Evolutionary conservation across 164 flowering plant genomes (phyloP).

Genomic region (Paratinospora sagittata): DNA sequence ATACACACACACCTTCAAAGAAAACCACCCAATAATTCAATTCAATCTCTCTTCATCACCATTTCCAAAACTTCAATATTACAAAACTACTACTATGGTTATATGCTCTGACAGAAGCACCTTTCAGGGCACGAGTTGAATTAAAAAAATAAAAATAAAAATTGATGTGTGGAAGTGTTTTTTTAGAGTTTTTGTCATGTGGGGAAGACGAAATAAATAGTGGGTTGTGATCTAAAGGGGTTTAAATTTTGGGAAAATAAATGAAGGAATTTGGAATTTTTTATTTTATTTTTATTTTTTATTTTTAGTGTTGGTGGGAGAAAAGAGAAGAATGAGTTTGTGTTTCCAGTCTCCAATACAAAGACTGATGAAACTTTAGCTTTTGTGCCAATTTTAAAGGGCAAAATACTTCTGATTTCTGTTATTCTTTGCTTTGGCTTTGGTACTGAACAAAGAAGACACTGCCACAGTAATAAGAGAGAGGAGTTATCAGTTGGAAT

Average conservation of each 20-base stretch:
- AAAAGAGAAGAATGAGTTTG: slow-evolving; percentile 19
- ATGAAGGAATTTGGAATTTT: not conserved
- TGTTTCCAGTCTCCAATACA: slow-evolving; percentile 79
- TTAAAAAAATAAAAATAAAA: slow-evolving; percentile 18
- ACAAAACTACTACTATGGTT: slow-evolving; percentile 28
- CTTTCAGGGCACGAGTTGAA: slow-evolving; percentile 31
- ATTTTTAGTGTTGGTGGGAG: slow-evolving; percentile 3
- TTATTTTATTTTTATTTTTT: too few species aligned
- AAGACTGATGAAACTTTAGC: slow-evolving; percentile 65
- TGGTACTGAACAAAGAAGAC: not conserved
- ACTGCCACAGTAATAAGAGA: not conserved
- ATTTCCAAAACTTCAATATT: slow-evolving; percentile 31
- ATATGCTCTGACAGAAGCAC: slow-evolving; percentile 31
- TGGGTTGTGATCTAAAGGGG: slow-evolving; percentile 42
- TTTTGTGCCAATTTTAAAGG: slow-evolving; percentile 41
- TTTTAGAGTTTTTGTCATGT: slow-evolving; percentile 39
- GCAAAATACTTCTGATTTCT: slow-evolving; percentile 25
- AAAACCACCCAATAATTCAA: not conserved
- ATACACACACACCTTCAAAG: too few species aligned
- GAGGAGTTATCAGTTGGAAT: slow-evolving; percentile 33
- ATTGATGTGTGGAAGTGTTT: slow-evolving; percentile 17
- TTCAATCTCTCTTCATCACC: slow-evolving; percentile 39
- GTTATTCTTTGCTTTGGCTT: slow-evolving; percentile 49
- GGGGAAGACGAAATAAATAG: slow-evolving; percentile 39
- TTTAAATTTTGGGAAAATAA: slow-evolving; percentile 14